phyloP scores from a whole-genome alignment of 2,329 filamentous ascomycete genomes.

The Colletotrichum sp. region DNA sequence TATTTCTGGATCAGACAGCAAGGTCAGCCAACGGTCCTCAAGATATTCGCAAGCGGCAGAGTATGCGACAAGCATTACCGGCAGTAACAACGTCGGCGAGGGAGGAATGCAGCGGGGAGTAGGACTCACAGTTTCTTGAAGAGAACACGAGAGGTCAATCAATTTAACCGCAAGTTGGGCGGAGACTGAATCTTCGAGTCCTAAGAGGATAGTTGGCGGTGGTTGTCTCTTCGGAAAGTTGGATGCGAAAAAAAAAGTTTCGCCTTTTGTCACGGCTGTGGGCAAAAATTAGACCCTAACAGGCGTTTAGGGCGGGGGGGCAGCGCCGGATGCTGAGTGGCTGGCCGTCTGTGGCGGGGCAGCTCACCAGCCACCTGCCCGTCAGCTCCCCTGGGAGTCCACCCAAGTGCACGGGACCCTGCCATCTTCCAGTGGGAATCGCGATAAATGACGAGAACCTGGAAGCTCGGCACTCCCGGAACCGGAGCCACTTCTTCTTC shows the following conservation, averaged over 20 bases:
- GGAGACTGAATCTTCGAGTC: slow-evolving; percentile 99
- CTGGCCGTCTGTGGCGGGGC: neutral
- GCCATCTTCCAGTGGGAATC: neutral
- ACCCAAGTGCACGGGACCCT: neutral
- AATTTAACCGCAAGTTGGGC: slow-evolving; percentile 97
- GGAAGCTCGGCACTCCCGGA: slow-evolving; percentile 1
- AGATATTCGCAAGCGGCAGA: neutral
- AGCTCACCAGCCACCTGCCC: neutral
- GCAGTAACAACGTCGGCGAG: neutral
- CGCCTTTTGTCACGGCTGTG: slow-evolving; percentile 21
- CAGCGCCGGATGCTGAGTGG: neutral
- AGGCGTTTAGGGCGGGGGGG: slow-evolving; percentile 11
- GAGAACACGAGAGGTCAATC: slow-evolving; percentile 96
- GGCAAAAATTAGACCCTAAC: slow-evolving; percentile 22
- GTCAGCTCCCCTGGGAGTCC: neutral
- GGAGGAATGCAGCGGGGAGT: neutral
- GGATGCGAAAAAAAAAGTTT: slow-evolving; percentile 30
- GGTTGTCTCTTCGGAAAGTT: slow-evolving; percentile 23
- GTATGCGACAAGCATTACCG: neutral
- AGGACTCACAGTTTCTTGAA: slow-evolving; percentile 39
- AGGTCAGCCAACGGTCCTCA: slow-evolving; percentile 24
- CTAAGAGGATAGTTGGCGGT: slow-evolving; percentile 44
- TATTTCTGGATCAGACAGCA: slow-evolving; percentile 33
- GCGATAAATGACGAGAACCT: neutral
- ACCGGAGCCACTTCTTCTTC: neutral